A percentile compares a stretch with the other conserved stretches of the same genome.
Evolutionary conservation across 2,329 filamentous ascomycete genomes (phyloP).

Genomic region (Fusarium sp.): DNA sequence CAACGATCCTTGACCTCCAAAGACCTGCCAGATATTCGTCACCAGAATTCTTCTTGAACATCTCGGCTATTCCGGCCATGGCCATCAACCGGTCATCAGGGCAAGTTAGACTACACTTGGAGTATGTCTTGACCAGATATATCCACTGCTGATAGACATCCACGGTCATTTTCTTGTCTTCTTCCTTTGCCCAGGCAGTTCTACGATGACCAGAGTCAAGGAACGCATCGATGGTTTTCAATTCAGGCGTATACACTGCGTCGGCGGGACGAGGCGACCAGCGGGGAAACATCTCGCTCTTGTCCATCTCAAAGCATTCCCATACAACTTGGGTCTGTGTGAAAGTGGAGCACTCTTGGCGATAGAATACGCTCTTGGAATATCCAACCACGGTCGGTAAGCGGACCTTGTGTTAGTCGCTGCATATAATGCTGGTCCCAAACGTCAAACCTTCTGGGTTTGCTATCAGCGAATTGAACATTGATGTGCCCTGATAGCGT

Average conservation of each 20-base stretch:
- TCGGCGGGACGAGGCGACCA: background rate
- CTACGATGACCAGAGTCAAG: background rate
- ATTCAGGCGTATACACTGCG: background rate
- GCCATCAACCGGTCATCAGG: background rate
- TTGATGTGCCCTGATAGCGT: background rate
- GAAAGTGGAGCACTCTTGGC: background rate
- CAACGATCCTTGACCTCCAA: background rate
- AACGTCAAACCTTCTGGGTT: background rate
- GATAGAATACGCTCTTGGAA: background rate
- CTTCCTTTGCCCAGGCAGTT: background rate
- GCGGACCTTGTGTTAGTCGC: background rate
- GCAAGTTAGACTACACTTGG: background rate
- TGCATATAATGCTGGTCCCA: background rate
- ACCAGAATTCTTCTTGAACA: background rate
- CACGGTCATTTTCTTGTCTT: background rate
- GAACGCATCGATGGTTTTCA: background rate
- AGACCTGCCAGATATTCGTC: background rate
- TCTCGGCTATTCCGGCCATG: background rate
- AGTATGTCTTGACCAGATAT: background rate
- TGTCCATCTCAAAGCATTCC: background rate
- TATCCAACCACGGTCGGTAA: background rate
- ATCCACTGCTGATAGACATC: background rate
- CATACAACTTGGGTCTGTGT: background rate
- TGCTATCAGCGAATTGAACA: background rate
- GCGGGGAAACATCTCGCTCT: background rate